Evolutionary conservation across 129 eudicot species (phyloP).

Genomic region (carrot (Daucus carota)): DNA sequence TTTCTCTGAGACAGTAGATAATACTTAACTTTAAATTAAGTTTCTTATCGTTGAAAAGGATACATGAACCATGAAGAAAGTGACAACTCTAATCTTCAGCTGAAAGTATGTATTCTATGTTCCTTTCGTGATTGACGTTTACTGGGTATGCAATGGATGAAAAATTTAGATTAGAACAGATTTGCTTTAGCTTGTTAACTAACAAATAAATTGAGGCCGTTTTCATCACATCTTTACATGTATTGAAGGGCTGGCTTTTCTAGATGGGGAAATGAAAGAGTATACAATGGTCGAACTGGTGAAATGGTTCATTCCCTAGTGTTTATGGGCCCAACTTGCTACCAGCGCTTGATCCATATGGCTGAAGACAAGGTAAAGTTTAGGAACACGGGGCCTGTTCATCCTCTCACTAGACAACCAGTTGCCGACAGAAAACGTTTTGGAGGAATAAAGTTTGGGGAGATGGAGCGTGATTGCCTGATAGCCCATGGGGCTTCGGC

Average conservation of each 20-base stretch:
- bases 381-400: conserved; percentile 75
- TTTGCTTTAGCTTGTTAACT: not conserved
- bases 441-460: conserved; percentile 84
- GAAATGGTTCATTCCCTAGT: too few relatives aligned
- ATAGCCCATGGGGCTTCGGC: conserved; percentile 26
- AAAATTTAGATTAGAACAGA: not conserved
- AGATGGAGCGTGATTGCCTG: conserved; percentile 83
- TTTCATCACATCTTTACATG: not conserved
- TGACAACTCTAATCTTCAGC: not conserved
- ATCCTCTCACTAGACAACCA: conserved; percentile 83
- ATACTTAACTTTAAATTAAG: not conserved
- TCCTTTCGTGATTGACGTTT: too few relatives aligned
- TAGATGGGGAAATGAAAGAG: too few relatives aligned
- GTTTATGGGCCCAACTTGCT: too few relatives aligned
- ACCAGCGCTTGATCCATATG: conserved; percentile 82
- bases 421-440: conserved; percentile 84
- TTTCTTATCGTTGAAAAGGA: not conserved
- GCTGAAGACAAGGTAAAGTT: conserved; percentile 90
- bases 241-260: conserved; percentile 1
- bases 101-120: too few relatives aligned
- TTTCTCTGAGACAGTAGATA: not conserved
- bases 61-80: not conserved
- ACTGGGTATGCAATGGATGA: too few relatives aligned
- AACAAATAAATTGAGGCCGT: too few relatives aligned
- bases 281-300: too few relatives aligned